phyloP scores from a whole-genome alignment of 768 basidiomycete species.

The Albatrellus ellisii region DNA sequence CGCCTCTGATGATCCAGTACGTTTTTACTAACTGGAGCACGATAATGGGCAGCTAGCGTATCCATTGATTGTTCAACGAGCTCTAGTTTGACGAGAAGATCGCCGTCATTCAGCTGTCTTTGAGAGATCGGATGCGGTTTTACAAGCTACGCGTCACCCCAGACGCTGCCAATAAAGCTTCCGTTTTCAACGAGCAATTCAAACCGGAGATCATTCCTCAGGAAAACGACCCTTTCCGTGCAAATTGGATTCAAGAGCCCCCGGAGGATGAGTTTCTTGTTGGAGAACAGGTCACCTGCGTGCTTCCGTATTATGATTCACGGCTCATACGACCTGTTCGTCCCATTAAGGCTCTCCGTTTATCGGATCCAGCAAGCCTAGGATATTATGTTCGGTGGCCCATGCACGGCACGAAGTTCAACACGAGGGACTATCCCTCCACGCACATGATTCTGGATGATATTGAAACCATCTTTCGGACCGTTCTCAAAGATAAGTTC shows the following conservation, averaged over 20 bases:
- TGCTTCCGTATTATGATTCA: background rate
- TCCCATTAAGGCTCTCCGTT: conserved; percentile 41
- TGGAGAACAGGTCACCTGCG: conserved; percentile 48
- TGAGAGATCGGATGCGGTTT: conserved; percentile 76
- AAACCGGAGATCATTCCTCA: conserved; percentile 79
- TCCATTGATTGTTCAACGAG: background rate
- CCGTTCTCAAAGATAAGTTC: conserved; percentile 40
- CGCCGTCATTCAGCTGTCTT: conserved; percentile 51
- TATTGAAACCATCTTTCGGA: conserved; percentile 52
- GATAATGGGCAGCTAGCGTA: background rate
- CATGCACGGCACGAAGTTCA: conserved; percentile 71
- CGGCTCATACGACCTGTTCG: too few species aligned
- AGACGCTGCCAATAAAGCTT: conserved; percentile 55
- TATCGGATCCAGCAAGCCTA: conserved; percentile 53
- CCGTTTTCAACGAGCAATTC: conserved; percentile 73
- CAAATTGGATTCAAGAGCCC: conserved; percentile 67
- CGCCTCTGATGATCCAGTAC: conserved; percentile 50
- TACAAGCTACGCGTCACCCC: conserved; percentile 70
- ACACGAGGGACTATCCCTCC: conserved; percentile 64
- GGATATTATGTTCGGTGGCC: conserved; percentile 77
- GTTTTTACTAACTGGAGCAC: background rate
- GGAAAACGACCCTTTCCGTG: conserved; percentile 66
- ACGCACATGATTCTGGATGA: conserved; percentile 63
- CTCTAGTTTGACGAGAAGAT: conserved; percentile 67
- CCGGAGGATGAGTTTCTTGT: conserved; percentile 41